Evolutionary conservation across 2,329 filamentous ascomycete species (phyloP).

Genomic region (Xylariaceae sp.): DNA sequence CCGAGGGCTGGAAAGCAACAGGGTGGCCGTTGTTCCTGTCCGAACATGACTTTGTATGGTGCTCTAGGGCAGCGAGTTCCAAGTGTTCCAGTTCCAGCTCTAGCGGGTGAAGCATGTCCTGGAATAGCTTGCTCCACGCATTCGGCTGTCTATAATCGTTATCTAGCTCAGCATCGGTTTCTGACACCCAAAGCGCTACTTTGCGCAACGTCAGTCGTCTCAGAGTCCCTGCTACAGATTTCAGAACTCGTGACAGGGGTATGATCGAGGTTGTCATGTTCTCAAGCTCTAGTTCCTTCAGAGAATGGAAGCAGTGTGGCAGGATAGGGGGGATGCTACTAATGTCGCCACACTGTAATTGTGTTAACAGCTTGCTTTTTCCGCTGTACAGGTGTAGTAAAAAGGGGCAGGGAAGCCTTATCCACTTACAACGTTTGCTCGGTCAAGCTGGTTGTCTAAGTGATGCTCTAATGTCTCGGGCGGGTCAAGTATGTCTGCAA

Average conservation of each 20-base stretch:
- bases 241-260: constrained; percentile 14
- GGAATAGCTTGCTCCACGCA: constrained; percentile 22
- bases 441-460: not conserved
- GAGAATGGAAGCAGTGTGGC: constrained; percentile 11
- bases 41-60: constrained; percentile 18
- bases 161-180: constrained; percentile 21
- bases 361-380: not conserved
- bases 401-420: not conserved
- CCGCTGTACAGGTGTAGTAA: not conserved
- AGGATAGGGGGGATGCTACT: not conserved
- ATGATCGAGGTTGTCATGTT: constrained; percentile 20
- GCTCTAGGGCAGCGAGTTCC: constrained; percentile 13
- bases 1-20: constrained; percentile 21
- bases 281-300: constrained; percentile 18
- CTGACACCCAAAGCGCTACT: constrained; percentile 15
- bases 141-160: constrained; percentile 19
- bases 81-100: constrained; percentile 18
- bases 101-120: constrained; percentile 12
- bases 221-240: constrained; percentile 16
- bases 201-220: constrained; percentile 13
- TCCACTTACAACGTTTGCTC: not conserved
- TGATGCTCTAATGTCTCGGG: not conserved
- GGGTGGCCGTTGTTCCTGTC: constrained; percentile 17
- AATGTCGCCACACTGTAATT: not conserved
- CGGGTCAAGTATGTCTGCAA: constrained; percentile 13